Base-by-base conservation (phyloP, 805 yeast genomes). In the Wickerhamomyces strasburgensis region DNA sequence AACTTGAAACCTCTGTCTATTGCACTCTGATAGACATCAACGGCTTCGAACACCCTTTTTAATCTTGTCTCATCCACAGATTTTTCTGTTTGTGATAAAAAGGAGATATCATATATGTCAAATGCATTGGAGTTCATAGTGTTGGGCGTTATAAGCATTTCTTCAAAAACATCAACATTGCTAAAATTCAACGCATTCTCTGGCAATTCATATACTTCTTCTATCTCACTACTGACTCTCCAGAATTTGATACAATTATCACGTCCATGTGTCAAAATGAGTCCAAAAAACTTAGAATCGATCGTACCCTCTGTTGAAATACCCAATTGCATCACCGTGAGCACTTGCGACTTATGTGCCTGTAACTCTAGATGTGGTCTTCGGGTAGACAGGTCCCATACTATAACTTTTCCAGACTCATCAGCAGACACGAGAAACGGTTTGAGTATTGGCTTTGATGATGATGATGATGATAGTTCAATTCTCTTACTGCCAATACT, bases 101-200 rank as follows among this genome's bases (percentile, higher is more conserved):
- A 54, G 0, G 50, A 45, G 9, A 78, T 47, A 25, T 54, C 51
- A 52, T 82, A 82, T 1, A 85, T 53, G 49, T 84, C 95, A 43
- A 83, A 69, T 24, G 68, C 67, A 28, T 80, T 75, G 0, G 93
- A 78, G 48, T 75, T 74, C 8, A 67, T 56, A 0, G 87, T 75
- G 14, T 80, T 77, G 0, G 95, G 87, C 1, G 84, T 73, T 0
- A 80, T 52, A 18, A 75, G 39, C 11, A 45, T 46, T 13, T 60
- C 52, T 1, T 54, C 52, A 6, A 33, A 37, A 14, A 70, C 56
- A 5, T 69, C 78, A n/a, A 80, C 76, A 37, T 78, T 76, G 47
- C 87, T 73, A 56, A 80, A 86, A 48, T 84, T 85, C 44, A 86
- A 61, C 4, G 85, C 67, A 55, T 86, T 86, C 29, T 83, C 82